Evolutionary conservation across 371 early-diverging fungal species (phyloP), one percentile per base, ranked within the genome.

Genomic region (Blakeslea trispora): DNA sequence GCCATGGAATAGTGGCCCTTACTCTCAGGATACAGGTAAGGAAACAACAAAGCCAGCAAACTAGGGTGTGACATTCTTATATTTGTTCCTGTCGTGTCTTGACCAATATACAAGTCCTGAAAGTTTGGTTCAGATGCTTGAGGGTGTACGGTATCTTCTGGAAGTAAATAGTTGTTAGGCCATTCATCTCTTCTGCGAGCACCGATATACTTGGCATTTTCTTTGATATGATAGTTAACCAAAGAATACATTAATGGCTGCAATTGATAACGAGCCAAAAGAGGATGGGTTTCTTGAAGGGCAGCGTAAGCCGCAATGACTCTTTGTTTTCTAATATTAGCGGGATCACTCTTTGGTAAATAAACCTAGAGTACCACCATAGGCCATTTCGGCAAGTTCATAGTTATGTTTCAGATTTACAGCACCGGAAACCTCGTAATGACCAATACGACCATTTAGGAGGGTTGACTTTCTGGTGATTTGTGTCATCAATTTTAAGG

Each of bases 371-470:
- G 50, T 44, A 4, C 58, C 58, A 19, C 45, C 45, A 31, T 57
- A 51, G 7, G 51, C 21, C 52, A 57, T 45, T 5, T 45, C 39
- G 5, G 58, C 51, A 17, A 51, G 45, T 28, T 57, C 58, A 28
- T 51, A 57, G 15, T 57, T 57, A 17, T 45, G 52, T 3, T 5
- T 39, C 3, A 8, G 5, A 19, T 11, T 9, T 9, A 57, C 24
- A 37, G 24, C 13, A 1, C 51, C 51, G 9, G 22, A 37, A 0
- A 57, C 3, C 5, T 45, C 31, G 31, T 35, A 57, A 37, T 57
- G 58, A 0, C 46, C 51, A 0, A 50, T 50, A 13, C 45, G 10
- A 9, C 52, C 51, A 18, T 15, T 37, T 0, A 18, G 4, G 1
- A 45, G 0, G 9, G 51, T 18, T 6, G 23, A 22, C 19, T 37